Conservation (phyloP, 2,329 filamentous ascomycete species). For the Boeremia exigua region DNA sequence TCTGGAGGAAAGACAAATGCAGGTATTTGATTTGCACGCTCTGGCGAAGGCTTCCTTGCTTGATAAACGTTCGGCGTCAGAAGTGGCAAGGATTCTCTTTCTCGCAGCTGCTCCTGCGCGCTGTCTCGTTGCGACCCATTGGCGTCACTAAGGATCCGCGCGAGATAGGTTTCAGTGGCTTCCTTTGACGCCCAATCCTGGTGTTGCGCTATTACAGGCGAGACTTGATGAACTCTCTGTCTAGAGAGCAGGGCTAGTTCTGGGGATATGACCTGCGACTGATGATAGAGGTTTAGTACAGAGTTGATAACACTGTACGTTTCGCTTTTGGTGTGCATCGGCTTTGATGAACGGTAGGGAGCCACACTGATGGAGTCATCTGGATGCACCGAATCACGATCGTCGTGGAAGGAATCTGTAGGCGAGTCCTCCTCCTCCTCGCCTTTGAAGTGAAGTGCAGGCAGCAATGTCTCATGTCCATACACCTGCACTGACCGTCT, state of each 20-base stretch:
- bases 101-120: slow-evolving; percentile 11
- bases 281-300: slow-evolving; percentile 51
- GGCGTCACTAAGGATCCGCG: slow-evolving; percentile 52
- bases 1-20: slow-evolving; percentile 47
- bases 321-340: slow-evolving; percentile 48
- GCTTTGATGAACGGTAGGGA: slow-evolving; percentile 35
- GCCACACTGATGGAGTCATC: slow-evolving; percentile 49
- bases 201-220: slow-evolving; percentile 60
- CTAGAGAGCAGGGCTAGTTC: slow-evolving; percentile 49
- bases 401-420: slow-evolving; percentile 39
- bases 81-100: slow-evolving; percentile 3
- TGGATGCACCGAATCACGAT: slow-evolving; percentile 43
- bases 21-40: slow-evolving; percentile 38
- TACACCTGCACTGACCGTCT: slow-evolving; percentile 23
- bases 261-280: slow-evolving; percentile 45
- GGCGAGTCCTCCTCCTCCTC: slow-evolving; percentile 39
- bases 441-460: slow-evolving; percentile 35
- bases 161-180: slow-evolving; percentile 62
- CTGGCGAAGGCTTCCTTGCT: slow-evolving; percentile 22
- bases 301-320: slow-evolving; percentile 53
- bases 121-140: slow-evolving; percentile 35
- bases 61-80: slow-evolving; percentile 15
- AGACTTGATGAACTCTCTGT: slow-evolving; percentile 53
- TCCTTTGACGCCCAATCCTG: slow-evolving; percentile 62
- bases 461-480: slow-evolving; percentile 18